Conservation (phyloP, 1,284 basidiomycete genomes). For the Trichosporon coremiiforme region DNA sequence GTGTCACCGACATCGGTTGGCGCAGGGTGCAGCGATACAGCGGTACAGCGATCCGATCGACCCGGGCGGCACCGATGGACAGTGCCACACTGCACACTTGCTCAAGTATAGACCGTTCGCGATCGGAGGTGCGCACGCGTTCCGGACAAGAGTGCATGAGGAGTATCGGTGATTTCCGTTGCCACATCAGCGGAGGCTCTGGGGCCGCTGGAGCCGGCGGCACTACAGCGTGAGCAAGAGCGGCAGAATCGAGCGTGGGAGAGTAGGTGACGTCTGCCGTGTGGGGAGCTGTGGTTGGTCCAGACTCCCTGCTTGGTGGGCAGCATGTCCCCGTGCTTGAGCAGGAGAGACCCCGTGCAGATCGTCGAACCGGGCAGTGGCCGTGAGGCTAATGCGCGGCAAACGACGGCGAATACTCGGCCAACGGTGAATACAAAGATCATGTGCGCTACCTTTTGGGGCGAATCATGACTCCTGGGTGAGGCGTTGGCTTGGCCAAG, state of each 20-base stretch:
- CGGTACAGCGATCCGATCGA: no score
- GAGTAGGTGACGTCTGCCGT: slow-evolving; percentile 13
- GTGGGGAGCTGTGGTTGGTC: background rate
- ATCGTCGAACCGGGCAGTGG: background rate
- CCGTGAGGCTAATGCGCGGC: background rate
- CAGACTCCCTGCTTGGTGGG: background rate
- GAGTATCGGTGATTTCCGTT: slow-evolving; percentile 1
- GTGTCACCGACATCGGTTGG: background rate
- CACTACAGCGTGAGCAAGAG: background rate
- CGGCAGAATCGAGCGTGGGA: background rate
- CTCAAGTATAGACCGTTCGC: background rate
- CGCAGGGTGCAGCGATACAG: background rate
- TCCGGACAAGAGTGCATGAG: background rate
- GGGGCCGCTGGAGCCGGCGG: slow-evolving; percentile 10
- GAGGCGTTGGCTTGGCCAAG: background rate
- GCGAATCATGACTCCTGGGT: background rate
- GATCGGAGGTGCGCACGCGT: slow-evolving; percentile 12
- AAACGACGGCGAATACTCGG: slow-evolving; percentile 5
- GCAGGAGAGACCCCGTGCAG: background rate
- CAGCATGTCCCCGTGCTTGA: background rate
- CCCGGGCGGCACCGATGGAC: no score
- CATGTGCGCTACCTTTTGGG: slow-evolving; percentile 1
- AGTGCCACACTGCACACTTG: no score
- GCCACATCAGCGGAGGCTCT: slow-evolving; percentile 1
- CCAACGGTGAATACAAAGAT: slow-evolving; percentile 5